Percentiles rank a stretch among this genome's conserved stretches.
Evolutionary conservation across 2,329 filamentous ascomycete species (phyloP).

Genomic region (Fusarium continuum): DNA sequence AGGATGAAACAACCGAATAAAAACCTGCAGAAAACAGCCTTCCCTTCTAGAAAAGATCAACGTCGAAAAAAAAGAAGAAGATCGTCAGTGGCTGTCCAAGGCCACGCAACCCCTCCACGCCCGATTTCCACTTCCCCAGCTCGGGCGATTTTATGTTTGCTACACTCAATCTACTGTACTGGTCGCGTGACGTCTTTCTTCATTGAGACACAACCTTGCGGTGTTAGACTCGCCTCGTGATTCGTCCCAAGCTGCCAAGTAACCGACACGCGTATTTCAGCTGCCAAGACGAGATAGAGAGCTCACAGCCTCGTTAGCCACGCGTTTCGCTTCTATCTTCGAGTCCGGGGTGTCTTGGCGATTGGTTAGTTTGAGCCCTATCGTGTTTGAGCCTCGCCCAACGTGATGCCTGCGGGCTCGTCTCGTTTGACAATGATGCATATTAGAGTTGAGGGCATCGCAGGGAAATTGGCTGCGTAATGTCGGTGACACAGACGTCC

Average conservation of each 20-base stretch:
- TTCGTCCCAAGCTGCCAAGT: conserved; percentile 5
- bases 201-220: not conserved
- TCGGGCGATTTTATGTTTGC: conserved; percentile 22
- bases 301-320: conserved; percentile 33
- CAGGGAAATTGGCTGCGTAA: conserved; percentile 4
- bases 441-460: not conserved
- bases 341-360: conserved; percentile 27
- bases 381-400: conserved; percentile 1
- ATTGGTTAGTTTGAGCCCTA: conserved; percentile 10
- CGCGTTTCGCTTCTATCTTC: conserved; percentile 17
- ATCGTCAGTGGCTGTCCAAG: conserved; percentile 22
- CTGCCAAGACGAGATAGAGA: conserved; percentile 23
- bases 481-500: not conserved
- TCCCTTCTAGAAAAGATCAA: not conserved
- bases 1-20: not conserved
- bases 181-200: conserved; percentile 33
- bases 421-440: not conserved
- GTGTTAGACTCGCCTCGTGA: not conserved
- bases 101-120: conserved; percentile 26
- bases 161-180: not conserved
- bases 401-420: not conserved
- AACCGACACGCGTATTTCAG: not conserved
- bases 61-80: not conserved
- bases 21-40: not conserved
- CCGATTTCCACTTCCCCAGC: conserved; percentile 6